Evolutionary conservation across 2,329 filamentous ascomycete genomes (phyloP).

Genomic region (Venturia nashicola): DNA sequence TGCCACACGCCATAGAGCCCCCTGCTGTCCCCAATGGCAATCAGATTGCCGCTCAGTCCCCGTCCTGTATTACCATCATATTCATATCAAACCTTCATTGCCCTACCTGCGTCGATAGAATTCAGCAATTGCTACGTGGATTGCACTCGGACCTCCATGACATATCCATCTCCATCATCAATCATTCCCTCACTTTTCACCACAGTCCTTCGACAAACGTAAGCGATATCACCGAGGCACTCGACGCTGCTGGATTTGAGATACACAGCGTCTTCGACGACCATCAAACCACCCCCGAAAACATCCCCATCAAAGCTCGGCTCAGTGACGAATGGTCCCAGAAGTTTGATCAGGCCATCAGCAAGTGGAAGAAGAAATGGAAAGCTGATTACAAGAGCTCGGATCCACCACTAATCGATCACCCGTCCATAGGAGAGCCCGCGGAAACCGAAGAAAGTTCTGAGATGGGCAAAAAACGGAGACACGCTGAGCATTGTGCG

Average conservation of each 20-base stretch:
- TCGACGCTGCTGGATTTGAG: slow-evolving; percentile 49
- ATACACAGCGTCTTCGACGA: slow-evolving; percentile 36
- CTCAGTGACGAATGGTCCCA: slow-evolving; percentile 15
- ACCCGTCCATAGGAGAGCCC: slow-evolving; percentile 1
- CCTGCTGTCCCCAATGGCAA: background rate
- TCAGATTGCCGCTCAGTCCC: background rate
- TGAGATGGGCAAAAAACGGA: slow-evolving; percentile 14
- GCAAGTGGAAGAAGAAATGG: slow-evolving; percentile 17
- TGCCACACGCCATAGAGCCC: background rate
- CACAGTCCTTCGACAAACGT: slow-evolving; percentile 34
- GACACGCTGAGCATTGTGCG: slow-evolving; percentile 33
- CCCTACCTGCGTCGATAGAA: slow-evolving; percentile 58
- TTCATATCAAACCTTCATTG: slow-evolving; percentile 67
- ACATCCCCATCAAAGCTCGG: background rate
- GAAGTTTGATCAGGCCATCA: slow-evolving; percentile 24
- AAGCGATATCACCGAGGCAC: slow-evolving; percentile 28
- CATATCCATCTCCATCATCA: slow-evolving; percentile 59
- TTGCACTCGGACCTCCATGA: slow-evolving; percentile 38
- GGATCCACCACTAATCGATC: slow-evolving; percentile 13
- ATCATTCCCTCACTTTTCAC: slow-evolving; percentile 53
- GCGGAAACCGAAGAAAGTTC: slow-evolving; percentile 4
- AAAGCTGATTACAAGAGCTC: slow-evolving; percentile 13
- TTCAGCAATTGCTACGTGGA: slow-evolving; percentile 43
- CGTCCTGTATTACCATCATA: slow-evolving; percentile 8
- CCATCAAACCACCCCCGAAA: slow-evolving; percentile 12